Conservation (phyloP, 139 green algal species). For the Yamagishiella unicocca region DNA sequence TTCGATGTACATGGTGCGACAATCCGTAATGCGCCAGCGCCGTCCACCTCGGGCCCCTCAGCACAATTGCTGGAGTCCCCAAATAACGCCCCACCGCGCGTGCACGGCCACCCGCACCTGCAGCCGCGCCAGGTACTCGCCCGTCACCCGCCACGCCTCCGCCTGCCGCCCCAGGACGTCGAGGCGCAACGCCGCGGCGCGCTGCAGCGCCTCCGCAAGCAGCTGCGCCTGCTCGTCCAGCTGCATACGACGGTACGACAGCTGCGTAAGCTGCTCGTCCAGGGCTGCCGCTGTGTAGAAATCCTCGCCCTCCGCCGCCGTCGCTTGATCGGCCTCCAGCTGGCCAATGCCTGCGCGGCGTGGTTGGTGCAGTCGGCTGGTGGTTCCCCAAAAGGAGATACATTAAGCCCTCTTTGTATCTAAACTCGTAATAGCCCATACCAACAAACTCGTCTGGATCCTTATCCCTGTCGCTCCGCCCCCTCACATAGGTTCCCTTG, state of each 20-base stretch:
- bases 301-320: slow-evolving; percentile 67
- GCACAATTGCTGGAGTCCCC: no score
- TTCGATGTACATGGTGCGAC: no score
- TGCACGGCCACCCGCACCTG: slow-evolving; percentile 30
- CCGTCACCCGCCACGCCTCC: not conserved
- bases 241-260: not conserved
- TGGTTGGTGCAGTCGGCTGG: no score
- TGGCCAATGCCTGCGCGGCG: not conserved
- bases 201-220: not conserved
- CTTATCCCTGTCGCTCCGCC: not conserved
- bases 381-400: no score
- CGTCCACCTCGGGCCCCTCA: no score
- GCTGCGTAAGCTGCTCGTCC: slow-evolving; percentile 52
- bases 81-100: no score
- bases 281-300: slow-evolving; percentile 66
- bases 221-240: slow-evolving; percentile 6
- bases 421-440: no score
- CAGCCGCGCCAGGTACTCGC: slow-evolving; percentile 10
- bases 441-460: no score
- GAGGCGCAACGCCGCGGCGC: not conserved
- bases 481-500: no score
- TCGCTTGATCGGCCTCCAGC: slow-evolving; percentile 52
- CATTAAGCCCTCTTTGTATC: no score
- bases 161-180: slow-evolving; percentile 2
- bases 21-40: no score